Conservation (phyloP, 2,329 filamentous ascomycete genomes). For the Talaromyces sp. region DNA sequence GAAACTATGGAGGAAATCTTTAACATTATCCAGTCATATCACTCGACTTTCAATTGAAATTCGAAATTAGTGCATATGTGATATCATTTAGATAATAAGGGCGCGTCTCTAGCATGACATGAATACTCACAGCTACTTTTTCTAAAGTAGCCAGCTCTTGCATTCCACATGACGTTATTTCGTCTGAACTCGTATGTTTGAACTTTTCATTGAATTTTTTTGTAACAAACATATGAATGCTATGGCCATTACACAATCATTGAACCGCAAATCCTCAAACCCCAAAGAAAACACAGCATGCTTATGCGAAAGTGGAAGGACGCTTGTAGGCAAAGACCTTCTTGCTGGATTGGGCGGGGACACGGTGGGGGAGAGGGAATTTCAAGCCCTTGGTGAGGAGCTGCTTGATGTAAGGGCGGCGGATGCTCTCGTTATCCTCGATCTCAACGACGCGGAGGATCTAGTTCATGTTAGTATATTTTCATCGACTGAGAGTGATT, state of each 20-base stretch:
- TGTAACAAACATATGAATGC: slow-evolving; percentile 34
- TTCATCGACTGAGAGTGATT: neutral
- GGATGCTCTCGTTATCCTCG: slow-evolving; percentile 90
- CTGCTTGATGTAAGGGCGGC: slow-evolving; percentile 99
- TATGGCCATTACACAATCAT: slow-evolving; percentile 43
- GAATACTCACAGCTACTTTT: neutral
- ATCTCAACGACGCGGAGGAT: slow-evolving; percentile 98
- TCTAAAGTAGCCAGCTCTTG: neutral
- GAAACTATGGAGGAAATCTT: neutral
- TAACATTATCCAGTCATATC: neutral
- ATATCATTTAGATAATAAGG: slow-evolving; percentile 33
- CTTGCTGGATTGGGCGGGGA: slow-evolving; percentile 75
- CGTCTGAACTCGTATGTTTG: slow-evolving; percentile 3
- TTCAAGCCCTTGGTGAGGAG: slow-evolving; percentile 90
- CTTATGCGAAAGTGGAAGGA: slow-evolving; percentile 97
- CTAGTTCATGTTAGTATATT: slow-evolving; percentile 47
- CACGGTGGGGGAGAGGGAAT: slow-evolving; percentile 98
- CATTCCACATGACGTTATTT: neutral
- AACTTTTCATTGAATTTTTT: slow-evolving; percentile 12
- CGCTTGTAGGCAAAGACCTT: slow-evolving; percentile 92
- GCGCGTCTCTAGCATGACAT: slow-evolving; percentile 38
- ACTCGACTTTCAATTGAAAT: neutral
- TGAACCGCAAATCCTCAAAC: slow-evolving; percentile 39
- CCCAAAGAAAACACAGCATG: slow-evolving; percentile 38
- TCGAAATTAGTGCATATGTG: slow-evolving; percentile 25